Base-by-base conservation (phyloP, 176 grass and related monocot genomes). In the Miscanthus lutarioriparius region DNA sequence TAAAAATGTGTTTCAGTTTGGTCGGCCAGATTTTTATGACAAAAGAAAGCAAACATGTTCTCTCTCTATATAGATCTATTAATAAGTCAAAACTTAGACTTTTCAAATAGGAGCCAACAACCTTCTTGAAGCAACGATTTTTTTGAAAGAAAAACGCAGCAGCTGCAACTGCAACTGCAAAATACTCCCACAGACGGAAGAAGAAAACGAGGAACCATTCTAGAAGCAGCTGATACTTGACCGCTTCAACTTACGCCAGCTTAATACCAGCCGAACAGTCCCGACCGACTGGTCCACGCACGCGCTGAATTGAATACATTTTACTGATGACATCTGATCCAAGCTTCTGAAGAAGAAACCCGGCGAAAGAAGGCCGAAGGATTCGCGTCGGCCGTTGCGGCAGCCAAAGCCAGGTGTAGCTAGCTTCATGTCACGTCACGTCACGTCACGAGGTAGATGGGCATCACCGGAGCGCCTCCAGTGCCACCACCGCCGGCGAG, bases 401-500 rank as follows among this genome's bases (percentile, higher is more conserved):
- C 11, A 20, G 20, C n/a, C 14, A 51, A 51, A 9, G 13, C 14
- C 6, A 1, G 27, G 63, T 8, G 28, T 26, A 25, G 53, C 51
- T 44, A 75, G 78, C 72, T 26, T 91, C 82, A 94, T 1, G 85
- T 94, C 14, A 94, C 89, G 41, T 13, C 41, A 12, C 0, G 87
- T 94, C 14, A 94, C 1, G 87, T 94, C 14, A 94, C 92, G 44
- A 94, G 89, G 85, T 94, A 94, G 74, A 94, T 83, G 43, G 92
- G 92, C 82, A 81, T 76, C 25, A 85, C 43, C 77, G 63, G 62
- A 10, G 71, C 47, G 23, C 3, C 56, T 28, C 9, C 27, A 7
- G 13, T n/a, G 71, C 2, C 23, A 3, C 20, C 26, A 2, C 22
- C 48, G 4, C 62, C 12, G 20, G 15, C 13, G 45, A 72, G 23